These are phyloP conservation scores for Hygrocybe punicea DNA, from an alignment of 768 basidiomycete species.

Conservation along the genomic window DNA sequence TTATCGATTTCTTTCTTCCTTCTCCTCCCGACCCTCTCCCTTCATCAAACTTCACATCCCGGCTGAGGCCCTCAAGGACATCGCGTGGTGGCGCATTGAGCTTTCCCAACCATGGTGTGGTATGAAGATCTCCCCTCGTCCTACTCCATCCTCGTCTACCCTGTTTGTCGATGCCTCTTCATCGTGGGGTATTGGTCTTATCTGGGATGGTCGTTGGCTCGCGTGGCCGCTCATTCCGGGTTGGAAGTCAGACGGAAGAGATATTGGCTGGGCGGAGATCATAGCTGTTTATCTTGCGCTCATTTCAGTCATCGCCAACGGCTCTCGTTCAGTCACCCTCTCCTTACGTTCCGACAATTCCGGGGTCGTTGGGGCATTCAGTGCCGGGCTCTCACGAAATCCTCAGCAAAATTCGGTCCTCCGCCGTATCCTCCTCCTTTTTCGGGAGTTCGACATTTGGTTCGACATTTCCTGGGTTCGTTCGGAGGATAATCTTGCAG, in stretches of 20 bases:
- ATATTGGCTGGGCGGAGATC: constrained; percentile 33
- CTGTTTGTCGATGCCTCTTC: constrained; percentile 24
- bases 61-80: constrained; percentile 17
- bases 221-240: constrained; percentile 21
- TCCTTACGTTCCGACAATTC: constrained; percentile 29
- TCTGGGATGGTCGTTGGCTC: constrained; percentile 18
- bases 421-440: constrained; percentile 19
- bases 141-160: constrained; percentile 1
- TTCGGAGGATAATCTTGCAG: constrained; percentile 19
- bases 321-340: constrained; percentile 16
- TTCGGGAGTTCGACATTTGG: constrained; percentile 25
- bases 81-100: constrained; percentile 30
- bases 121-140: constrained; percentile 2
- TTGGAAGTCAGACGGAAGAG: constrained; percentile 20
- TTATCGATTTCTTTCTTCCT: constrained; percentile 19
- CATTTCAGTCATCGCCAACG: constrained; percentile 5
- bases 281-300: constrained; percentile 25
- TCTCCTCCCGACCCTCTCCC: not conserved
- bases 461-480: constrained; percentile 25
- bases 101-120: not conserved
- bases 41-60: constrained; percentile 15
- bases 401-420: constrained; percentile 30
- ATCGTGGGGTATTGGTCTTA: constrained; percentile 28
- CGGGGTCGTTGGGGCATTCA: constrained; percentile 30
- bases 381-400: constrained; percentile 24